These are phyloP conservation scores for Trichoderma reesei DNA, from an alignment of 495 filamentous ascomycete genomes.

Conservation along the genomic window DNA sequence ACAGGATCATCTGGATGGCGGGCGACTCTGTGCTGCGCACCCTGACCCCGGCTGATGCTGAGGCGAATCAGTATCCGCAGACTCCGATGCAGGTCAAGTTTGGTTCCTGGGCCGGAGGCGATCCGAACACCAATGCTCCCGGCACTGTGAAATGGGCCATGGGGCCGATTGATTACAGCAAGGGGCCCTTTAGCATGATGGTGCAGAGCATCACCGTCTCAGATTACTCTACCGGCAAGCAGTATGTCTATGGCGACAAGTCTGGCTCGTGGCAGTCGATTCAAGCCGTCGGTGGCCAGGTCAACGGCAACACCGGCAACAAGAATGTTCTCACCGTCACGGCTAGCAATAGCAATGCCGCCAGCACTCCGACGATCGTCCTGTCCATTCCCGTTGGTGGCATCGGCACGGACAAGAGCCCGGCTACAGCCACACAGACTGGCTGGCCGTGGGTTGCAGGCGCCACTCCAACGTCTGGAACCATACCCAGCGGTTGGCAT, in stretches of 20 bases:
- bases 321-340: constrained; percentile 39
- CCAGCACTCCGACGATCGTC: constrained; percentile 25
- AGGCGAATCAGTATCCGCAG: constrained; percentile 68
- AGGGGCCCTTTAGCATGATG: constrained; percentile 78
- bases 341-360: constrained; percentile 27
- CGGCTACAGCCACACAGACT: constrained; percentile 37
- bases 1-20: constrained; percentile 72
- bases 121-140: constrained; percentile 49
- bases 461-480: constrained; percentile 32
- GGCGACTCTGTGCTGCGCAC: constrained; percentile 62
- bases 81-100: constrained; percentile 82
- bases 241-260: constrained; percentile 69
- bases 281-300: constrained; percentile 37
- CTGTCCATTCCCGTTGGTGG: constrained; percentile 43
- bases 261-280: constrained; percentile 66
- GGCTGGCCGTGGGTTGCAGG: constrained; percentile 52
- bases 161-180: constrained; percentile 66
- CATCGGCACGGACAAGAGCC: constrained; percentile 45
- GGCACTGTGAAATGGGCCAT: constrained; percentile 85
- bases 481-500: constrained; percentile 63
- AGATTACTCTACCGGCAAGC: constrained; percentile 83
- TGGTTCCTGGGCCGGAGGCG: constrained; percentile 82
- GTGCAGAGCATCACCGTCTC: constrained; percentile 65
- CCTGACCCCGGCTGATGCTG: constrained; percentile 46
- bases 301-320: constrained; percentile 49